Percentiles rank a stretch among this genome's conserved stretches.
phyloP scores from a whole-genome alignment of 2,329 filamentous ascomycete genomes.

The Trichoderma simmonsii region DNA sequence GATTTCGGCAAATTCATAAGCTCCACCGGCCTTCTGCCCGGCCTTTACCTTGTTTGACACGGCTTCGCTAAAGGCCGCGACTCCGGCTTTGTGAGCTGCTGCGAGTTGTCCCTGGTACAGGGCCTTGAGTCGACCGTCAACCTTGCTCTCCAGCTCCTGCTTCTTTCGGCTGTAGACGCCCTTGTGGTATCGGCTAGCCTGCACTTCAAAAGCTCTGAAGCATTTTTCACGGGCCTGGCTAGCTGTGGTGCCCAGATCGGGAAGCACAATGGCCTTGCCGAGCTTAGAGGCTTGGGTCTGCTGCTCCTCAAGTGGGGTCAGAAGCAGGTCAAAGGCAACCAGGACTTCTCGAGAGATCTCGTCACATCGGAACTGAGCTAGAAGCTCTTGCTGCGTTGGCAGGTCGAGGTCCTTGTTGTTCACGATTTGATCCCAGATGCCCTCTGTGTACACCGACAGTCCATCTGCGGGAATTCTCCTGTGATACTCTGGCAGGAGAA shows the following conservation, averaged over 20 bases:
- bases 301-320: conserved; percentile 79
- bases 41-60: conserved; percentile 84
- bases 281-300: conserved; percentile 70
- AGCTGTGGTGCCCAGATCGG: conserved; percentile 72
- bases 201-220: conserved; percentile 80
- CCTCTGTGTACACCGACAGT: conserved; percentile 90
- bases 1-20: conserved; percentile 94
- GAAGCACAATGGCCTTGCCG: conserved; percentile 71
- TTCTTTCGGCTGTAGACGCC: conserved; percentile 86
- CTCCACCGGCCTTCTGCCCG: conserved; percentile 85
- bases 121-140: conserved; percentile 83
- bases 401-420: conserved; percentile 98
- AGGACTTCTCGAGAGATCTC: conserved; percentile 92
- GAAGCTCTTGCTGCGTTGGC: conserved; percentile 92
- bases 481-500: conserved; percentile 94
- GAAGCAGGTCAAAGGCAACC: conserved; percentile 74
- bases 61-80: conserved; percentile 79
- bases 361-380: conserved; percentile 96
- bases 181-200: conserved; percentile 95
- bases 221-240: conserved; percentile 67
- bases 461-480: conserved; percentile 93
- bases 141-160: conserved; percentile 77
- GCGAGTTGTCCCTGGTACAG: conserved; percentile 85
- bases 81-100: conserved; percentile 84
- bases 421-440: conserved; percentile 97